Evolutionary conservation across 1,139 yeast genomes (phyloP).

Genomic region (Candida pseudoviswanathii): DNA sequence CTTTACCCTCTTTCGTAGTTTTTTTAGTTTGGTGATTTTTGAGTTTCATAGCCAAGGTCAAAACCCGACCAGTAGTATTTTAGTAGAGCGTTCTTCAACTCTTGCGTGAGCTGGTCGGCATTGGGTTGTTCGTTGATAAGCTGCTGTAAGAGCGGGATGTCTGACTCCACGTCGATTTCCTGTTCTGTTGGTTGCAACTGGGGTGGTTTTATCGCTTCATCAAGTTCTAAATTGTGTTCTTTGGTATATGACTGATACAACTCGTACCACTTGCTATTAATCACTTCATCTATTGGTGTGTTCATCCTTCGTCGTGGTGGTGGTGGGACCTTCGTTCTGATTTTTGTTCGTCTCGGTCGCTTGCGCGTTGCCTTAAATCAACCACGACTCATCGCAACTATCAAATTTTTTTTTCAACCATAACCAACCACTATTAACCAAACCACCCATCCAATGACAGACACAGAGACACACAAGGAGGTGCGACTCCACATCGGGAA

Average conservation of each 20-base stretch:
- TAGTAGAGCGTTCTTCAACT: slow-evolving; percentile 28
- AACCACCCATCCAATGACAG: too few species aligned
- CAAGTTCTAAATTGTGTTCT: slow-evolving; percentile 5
- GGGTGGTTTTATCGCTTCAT: slow-evolving; percentile 3
- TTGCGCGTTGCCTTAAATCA: too few species aligned
- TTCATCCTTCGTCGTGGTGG: neutral
- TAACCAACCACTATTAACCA: too few species aligned
- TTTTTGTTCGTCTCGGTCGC: too few species aligned
- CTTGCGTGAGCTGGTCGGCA: slow-evolving; percentile 21
- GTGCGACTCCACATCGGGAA: slow-evolving; percentile 69
- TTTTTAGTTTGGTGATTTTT: neutral
- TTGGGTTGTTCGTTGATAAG: slow-evolving; percentile 19
- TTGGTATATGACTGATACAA: slow-evolving; percentile 11
- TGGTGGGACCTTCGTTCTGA: neutral
- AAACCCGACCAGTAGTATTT: slow-evolving; percentile 40
- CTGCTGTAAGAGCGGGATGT: slow-evolving; percentile 17
- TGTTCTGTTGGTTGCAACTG: neutral
- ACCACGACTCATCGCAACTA: neutral
- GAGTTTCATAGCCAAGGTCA: slow-evolving; percentile 21
- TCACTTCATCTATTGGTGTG: slow-evolving; percentile 6
- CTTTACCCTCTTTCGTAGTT: neutral
- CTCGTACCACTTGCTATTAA: slow-evolving; percentile 12
- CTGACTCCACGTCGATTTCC: slow-evolving; percentile 10
- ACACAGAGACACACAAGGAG: slow-evolving; percentile 29
- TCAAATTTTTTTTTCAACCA: slow-evolving; percentile 3